Conservation (phyloP, 768 basidiomycete genomes). For the Russula griseocarnosa region DNA sequence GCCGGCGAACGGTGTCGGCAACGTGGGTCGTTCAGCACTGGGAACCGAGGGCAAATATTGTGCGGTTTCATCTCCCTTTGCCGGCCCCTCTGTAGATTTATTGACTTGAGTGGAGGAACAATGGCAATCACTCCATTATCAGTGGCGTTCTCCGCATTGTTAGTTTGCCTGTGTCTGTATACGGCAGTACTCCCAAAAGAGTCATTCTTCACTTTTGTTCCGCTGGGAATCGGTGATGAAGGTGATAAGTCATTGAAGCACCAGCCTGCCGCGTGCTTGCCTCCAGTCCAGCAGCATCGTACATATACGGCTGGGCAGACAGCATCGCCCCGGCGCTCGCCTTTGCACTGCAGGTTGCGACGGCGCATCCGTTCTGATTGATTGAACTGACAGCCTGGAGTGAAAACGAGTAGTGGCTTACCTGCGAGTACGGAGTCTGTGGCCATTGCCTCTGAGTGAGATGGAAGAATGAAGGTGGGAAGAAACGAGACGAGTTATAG, state of each 20-base stretch:
- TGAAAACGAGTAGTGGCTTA: background rate
- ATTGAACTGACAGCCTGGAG: background rate
- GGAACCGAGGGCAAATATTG: background rate
- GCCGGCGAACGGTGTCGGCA: slow-evolving; percentile 9
- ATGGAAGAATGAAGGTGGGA: background rate
- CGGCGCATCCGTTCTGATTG: background rate
- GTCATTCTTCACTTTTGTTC: background rate
- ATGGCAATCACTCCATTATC: slow-evolving; percentile 9
- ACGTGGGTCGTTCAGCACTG: background rate
- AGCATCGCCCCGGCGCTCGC: slow-evolving; percentile 44
- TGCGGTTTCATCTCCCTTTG: slow-evolving; percentile 1
- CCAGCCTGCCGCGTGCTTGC: slow-evolving; percentile 2
- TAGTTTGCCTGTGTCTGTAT: slow-evolving; percentile 13
- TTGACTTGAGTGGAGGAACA: slow-evolving; percentile 12
- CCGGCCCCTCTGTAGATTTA: background rate
- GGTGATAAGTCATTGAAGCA: slow-evolving; percentile 20
- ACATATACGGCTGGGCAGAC: slow-evolving; percentile 36
- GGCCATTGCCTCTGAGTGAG: background rate
- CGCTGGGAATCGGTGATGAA: background rate
- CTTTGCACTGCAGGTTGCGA: slow-evolving; percentile 32
- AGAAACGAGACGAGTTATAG: background rate
- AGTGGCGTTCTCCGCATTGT: slow-evolving; percentile 3
- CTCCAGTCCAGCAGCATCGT: background rate
- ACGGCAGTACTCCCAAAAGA: slow-evolving; percentile 4
- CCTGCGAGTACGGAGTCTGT: background rate